phyloP scores from a whole-genome alignment of 768 basidiomycete genomes.

The Calocera viscosa region DNA sequence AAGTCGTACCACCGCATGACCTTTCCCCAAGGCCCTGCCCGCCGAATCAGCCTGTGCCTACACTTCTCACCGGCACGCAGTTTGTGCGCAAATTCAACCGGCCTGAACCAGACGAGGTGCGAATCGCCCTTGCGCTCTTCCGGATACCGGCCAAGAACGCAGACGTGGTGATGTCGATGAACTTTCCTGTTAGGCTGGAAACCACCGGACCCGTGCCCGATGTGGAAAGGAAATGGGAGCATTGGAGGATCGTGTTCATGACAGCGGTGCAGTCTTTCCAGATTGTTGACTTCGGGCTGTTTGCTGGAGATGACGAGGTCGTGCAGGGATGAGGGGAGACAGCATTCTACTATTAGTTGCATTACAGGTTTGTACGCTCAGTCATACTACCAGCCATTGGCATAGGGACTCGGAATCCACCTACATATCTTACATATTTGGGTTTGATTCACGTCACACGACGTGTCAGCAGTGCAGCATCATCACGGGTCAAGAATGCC shows the following conservation, averaged over 20 bases:
- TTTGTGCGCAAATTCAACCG: conserved; percentile 64
- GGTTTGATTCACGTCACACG: not conserved
- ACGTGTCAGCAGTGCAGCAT: not conserved
- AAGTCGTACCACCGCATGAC: conserved; percentile 27
- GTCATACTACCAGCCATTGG: not conserved
- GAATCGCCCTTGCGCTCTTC: conserved; percentile 69
- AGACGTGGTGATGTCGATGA: conserved; percentile 77
- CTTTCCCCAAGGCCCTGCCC: conserved; percentile 29
- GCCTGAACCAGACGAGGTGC: conserved; percentile 48
- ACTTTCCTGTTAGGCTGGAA: conserved; percentile 48
- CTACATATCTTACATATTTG: conserved; percentile 2
- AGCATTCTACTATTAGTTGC: not conserved
- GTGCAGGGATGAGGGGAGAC: not conserved
- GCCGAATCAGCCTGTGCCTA: conserved; percentile 41
- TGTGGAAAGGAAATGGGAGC: conserved; percentile 28
- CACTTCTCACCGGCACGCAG: conserved; percentile 58
- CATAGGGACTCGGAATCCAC: not conserved
- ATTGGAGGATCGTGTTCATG: conserved; percentile 40
- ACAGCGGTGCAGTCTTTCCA: conserved; percentile 44
- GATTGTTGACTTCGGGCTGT: conserved; percentile 58
- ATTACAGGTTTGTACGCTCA: not conserved
- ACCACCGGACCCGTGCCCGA: conserved; percentile 34
- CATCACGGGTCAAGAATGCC: not conserved
- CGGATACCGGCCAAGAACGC: conserved; percentile 55
- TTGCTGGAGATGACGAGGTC: conserved; percentile 27